These are phyloP conservation scores for Babesia ovis DNA, from an alignment of 169 alveolate species.

Conservation along the genomic window DNA sequence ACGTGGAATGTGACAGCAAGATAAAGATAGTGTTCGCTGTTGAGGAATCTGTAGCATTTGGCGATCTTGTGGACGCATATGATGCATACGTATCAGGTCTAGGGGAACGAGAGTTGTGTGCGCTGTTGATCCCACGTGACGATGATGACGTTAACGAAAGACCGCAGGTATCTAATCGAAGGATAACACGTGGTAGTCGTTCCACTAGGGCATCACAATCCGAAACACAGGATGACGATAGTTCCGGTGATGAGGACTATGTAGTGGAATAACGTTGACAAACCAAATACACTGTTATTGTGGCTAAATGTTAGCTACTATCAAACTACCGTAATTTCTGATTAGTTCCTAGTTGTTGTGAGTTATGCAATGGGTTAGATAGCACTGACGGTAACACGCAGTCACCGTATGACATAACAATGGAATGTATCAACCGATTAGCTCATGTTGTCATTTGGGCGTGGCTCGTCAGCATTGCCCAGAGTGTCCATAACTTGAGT, in stretches of 20 bases:
- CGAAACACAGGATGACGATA: constrained; percentile 2
- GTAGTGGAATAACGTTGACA: neutral
- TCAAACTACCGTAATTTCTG: no score
- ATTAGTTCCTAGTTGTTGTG: no score
- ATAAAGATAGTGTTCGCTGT: neutral
- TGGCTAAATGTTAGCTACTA: neutral
- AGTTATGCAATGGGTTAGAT: no score
- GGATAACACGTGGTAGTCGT: constrained; percentile 13
- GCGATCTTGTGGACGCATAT: constrained; percentile 48
- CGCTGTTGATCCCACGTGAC: constrained; percentile 1
- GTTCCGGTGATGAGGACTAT: constrained; percentile 9
- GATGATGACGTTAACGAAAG: constrained; percentile 1
- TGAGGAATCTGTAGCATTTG: constrained; percentile 25
- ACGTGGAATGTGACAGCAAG: neutral
- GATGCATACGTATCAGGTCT: constrained; percentile 42
- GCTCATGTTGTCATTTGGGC: neutral
- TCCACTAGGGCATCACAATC: neutral
- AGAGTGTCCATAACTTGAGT: constrained; percentile 22
- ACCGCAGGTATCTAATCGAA: neutral
- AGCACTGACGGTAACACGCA: no score
- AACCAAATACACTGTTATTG: neutral
- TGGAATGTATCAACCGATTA: neutral
- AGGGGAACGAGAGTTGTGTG: constrained; percentile 10
- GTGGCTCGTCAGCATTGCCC: neutral
- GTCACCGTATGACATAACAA: neutral